Percentiles rank a stretch among this genome's conserved stretches.
These are phyloP conservation scores for Kurtzmaniella fragi DNA, from an alignment of 805 yeast genomes.

Conservation along the genomic window DNA sequence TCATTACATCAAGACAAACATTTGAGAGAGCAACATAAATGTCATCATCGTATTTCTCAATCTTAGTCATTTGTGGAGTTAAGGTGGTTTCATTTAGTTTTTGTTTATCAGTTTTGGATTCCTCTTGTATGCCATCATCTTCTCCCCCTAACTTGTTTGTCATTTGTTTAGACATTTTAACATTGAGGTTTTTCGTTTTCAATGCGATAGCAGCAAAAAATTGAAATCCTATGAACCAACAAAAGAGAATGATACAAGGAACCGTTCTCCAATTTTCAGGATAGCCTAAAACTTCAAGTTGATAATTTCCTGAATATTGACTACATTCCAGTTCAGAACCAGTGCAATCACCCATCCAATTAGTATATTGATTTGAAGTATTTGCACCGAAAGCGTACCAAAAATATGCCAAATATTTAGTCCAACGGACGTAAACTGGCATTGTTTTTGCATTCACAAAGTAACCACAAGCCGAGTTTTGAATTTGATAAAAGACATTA, in stretches of 20 bases:
- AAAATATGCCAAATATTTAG: slow-evolving; percentile 66
- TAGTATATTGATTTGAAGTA: slow-evolving; percentile 60
- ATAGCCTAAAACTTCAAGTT: slow-evolving; percentile 55
- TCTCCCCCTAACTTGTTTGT: slow-evolving; percentile 29
- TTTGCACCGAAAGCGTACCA: slow-evolving; percentile 78
- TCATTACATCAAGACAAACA: slow-evolving; percentile 6
- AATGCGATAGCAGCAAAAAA: slow-evolving; percentile 44
- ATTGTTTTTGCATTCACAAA: slow-evolving; percentile 66
- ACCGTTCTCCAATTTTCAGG: slow-evolving; percentile 58
- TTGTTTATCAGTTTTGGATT: slow-evolving; percentile 2
- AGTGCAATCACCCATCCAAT: slow-evolving; percentile 56
- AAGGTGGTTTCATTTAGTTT: slow-evolving; percentile 9
- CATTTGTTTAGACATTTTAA: slow-evolving; percentile 42
- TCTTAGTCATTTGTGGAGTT: slow-evolving; percentile 1
- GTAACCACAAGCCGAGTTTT: slow-evolving; percentile 76
- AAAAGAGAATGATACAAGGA: slow-evolving; percentile 57
- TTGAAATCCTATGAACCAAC: slow-evolving; percentile 55
- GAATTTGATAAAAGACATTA: slow-evolving; percentile 62
- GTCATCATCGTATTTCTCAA: slow-evolving; percentile 2
- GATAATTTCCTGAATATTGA: slow-evolving; percentile 51
- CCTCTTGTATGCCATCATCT: slow-evolving; percentile 10
- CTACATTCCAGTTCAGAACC: slow-evolving; percentile 19
- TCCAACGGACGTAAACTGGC: slow-evolving; percentile 88
- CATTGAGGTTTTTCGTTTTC: slow-evolving; percentile 44
- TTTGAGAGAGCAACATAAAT: slow-evolving; percentile 7